These are phyloP conservation scores for Cladosporium sp. DNA, from an alignment of 2,329 filamentous ascomycete species.

Conservation along the genomic window DNA sequence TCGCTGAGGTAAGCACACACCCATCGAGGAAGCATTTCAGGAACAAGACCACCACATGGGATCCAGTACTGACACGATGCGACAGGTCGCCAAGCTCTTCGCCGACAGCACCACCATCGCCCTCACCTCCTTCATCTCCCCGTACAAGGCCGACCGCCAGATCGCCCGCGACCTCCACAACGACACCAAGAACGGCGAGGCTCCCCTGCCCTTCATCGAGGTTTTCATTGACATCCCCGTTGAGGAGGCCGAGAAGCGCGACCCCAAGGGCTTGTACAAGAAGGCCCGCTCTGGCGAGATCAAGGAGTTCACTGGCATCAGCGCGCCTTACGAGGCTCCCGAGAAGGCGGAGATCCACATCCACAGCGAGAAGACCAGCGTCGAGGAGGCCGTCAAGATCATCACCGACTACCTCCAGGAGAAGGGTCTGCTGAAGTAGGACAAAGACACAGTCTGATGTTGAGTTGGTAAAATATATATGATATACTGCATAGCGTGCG, in stretches of 20 bases:
- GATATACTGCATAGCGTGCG: no score
- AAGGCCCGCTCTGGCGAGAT: conserved; percentile 91
- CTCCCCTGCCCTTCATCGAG: conserved; percentile 80
- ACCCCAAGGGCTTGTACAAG: conserved; percentile 97
- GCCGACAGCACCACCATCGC: conserved; percentile 83
- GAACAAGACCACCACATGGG: neutral
- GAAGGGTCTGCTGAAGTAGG: conserved; percentile 55
- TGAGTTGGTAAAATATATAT: no score
- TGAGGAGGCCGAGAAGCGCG: conserved; percentile 86
- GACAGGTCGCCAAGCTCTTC: conserved; percentile 85
- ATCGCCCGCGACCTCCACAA: conserved; percentile 77
- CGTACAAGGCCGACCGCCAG: conserved; percentile 81
- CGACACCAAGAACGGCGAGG: conserved; percentile 50
- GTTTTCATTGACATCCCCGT: conserved; percentile 89
- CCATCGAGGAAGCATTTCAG: conserved; percentile 18
- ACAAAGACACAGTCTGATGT: no score
- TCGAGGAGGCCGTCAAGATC: conserved; percentile 82
- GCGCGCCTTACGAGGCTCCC: conserved; percentile 90
- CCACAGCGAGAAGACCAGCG: conserved; percentile 71
- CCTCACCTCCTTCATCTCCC: conserved; percentile 94
- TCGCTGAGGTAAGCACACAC: conserved; percentile 59
- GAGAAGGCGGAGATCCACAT: conserved; percentile 82
- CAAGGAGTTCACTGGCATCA: conserved; percentile 95
- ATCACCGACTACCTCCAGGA: conserved; percentile 75
- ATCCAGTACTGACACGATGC: neutral